Percentiles rank a stretch among this genome's conserved stretches.
Conservation (phyloP, 1,139 yeast species). For the Yamadazyma friedrichii region DNA sequence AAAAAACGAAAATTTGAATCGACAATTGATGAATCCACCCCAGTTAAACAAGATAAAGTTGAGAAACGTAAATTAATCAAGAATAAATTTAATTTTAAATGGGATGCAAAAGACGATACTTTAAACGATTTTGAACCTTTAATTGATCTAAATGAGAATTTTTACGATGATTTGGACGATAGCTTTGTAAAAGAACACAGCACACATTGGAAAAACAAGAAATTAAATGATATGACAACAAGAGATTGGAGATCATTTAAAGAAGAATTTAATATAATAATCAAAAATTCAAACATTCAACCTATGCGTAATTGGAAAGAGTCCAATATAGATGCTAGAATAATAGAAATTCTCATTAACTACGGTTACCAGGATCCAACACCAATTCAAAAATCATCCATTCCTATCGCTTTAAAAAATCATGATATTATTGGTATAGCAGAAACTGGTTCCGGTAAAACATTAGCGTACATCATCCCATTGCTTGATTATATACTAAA, state of each 20-base stretch:
- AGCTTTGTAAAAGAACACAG: slow-evolving; percentile 6
- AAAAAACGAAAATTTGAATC: background rate
- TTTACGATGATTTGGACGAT: background rate
- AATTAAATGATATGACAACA: slow-evolving; percentile 60
- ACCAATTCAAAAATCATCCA: slow-evolving; percentile 85
- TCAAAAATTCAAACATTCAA: slow-evolving; percentile 48
- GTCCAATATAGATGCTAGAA: slow-evolving; percentile 43
- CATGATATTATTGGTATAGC: slow-evolving; percentile 87
- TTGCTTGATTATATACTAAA: slow-evolving; percentile 54
- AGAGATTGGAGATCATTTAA: slow-evolving; percentile 90
- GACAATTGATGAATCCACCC: background rate
- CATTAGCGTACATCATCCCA: slow-evolving; percentile 81
- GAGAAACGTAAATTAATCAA: slow-evolving; percentile 3
- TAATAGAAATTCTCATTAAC: slow-evolving; percentile 35
- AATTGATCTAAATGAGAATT: slow-evolving; percentile 20
- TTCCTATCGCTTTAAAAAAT: slow-evolving; percentile 64
- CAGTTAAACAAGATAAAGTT: background rate
- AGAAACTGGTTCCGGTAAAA: slow-evolving; percentile 95
- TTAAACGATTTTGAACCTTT: slow-evolving; percentile 44
- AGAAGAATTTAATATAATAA: slow-evolving; percentile 71
- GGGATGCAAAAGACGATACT: slow-evolving; percentile 73
- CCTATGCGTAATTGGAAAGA: slow-evolving; percentile 81
- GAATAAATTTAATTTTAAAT: slow-evolving; percentile 61
- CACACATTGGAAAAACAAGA: slow-evolving; percentile 65
- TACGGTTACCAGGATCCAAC: slow-evolving; percentile 67